A percentile compares a stretch with the other conserved stretches of the same genome.
These are phyloP conservation scores for Asterella californica DNA, from an alignment of 225 moss, liverwort and hornwort genomes.

Conservation along the genomic window DNA sequence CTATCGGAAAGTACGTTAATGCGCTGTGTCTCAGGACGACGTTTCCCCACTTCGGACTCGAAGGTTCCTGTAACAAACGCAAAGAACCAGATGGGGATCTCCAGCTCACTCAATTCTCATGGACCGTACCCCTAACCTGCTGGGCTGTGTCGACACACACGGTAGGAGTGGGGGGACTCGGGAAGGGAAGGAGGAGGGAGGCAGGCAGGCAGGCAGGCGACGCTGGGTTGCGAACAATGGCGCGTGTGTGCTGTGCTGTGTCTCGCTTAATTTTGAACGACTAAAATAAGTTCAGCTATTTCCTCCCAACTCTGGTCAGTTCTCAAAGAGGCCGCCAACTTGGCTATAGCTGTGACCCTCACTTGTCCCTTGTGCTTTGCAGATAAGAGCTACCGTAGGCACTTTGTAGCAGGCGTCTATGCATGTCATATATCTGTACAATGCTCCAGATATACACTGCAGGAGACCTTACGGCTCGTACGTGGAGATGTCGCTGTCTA, in stretches of 20 bases:
- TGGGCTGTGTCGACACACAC: constrained; percentile 7
- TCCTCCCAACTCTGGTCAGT: not conserved
- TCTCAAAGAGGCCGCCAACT: not conserved
- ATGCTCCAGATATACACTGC: not conserved
- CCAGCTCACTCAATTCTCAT: constrained; percentile 9
- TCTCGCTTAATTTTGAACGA: not conserved
- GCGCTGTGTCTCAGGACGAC: not conserved
- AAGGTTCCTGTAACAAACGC: constrained; percentile 7
- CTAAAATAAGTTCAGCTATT: not conserved
- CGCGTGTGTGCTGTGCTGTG: not conserved
- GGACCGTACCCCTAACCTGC: not conserved
- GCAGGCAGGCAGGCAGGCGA: not conserved
- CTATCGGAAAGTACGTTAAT: not conserved
- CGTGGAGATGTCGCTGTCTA: not conserved
- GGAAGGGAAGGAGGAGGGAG: not conserved
- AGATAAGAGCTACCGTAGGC: constrained; percentile 8
- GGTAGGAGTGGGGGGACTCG: not conserved
- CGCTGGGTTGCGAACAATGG: not conserved
- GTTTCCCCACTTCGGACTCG: not conserved
- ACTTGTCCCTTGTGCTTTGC: constrained; percentile 12
- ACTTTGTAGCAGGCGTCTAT: not conserved
- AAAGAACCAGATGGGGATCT: not conserved
- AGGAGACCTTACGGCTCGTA: not conserved
- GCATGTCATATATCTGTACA: constrained; percentile 3
- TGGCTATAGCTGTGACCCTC: not conserved